Evolutionary conservation across 148 eudicot genomes (phyloP).

Genomic region (Rhododendron griersonianum): DNA sequence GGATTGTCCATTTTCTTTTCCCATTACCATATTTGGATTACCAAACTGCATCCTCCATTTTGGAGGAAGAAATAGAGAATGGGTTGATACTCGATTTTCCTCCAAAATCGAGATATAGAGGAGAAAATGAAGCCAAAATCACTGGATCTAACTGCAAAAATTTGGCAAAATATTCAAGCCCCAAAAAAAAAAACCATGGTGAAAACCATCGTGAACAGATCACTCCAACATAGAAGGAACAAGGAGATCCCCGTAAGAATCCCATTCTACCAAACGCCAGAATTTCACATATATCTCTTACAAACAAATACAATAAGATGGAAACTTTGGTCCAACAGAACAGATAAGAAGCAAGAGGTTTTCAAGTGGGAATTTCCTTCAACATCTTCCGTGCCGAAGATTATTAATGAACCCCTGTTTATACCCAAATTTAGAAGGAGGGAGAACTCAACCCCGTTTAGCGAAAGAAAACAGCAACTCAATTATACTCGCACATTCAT

Average conservation of each 20-base stretch:
- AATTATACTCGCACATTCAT: conserved; percentile 6
- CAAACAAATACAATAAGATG: background rate
- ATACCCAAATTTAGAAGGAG: background rate
- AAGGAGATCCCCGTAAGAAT: too few relatives aligned
- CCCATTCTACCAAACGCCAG: background rate
- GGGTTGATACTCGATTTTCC: too few relatives aligned
- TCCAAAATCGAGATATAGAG: too few relatives aligned
- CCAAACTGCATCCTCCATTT: too few relatives aligned
- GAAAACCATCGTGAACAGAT: too few relatives aligned
- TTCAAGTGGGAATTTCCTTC: background rate
- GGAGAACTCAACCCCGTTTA: background rate
- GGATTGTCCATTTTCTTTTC: too few relatives aligned
- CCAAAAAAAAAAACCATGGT: too few relatives aligned
- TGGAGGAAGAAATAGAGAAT: too few relatives aligned
- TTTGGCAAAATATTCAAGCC: too few relatives aligned
- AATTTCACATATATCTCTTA: background rate
- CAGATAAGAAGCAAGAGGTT: background rate
- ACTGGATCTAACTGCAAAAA: background rate
- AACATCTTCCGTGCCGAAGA: background rate
- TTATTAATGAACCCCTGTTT: conserved; percentile 3
- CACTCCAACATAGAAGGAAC: too few relatives aligned
- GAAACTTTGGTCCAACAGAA: background rate
- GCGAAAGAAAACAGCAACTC: background rate
- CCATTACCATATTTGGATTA: too few relatives aligned
- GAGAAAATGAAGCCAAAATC: background rate